Conservation (phyloP, 768 basidiomycete species). For the Saitozyma sp. region DNA sequence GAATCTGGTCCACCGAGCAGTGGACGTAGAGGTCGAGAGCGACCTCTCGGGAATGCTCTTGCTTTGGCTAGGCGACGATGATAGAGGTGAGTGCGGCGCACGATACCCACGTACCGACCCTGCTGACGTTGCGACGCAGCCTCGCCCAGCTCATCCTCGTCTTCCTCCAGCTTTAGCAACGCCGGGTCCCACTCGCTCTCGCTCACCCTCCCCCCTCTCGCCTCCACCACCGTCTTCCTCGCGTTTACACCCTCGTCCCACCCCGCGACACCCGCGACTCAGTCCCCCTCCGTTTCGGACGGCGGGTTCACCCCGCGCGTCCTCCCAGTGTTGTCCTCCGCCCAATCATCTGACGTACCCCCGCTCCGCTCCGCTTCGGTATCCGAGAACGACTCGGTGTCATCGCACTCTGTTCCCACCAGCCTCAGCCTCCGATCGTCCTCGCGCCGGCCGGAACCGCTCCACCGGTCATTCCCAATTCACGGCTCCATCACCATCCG, state of each 20-base stretch:
- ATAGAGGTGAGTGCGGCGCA: conserved; percentile 25
- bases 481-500: conserved; percentile 41
- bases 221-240: conserved; percentile 31
- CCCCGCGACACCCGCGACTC: conserved; percentile 9
- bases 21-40: conserved; percentile 31
- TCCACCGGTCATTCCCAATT: conserved; percentile 39
- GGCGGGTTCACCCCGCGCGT: conserved; percentile 37
- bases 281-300: conserved; percentile 9
- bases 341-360: conserved; percentile 25
- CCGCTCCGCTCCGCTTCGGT: conserved; percentile 7
- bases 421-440: conserved; percentile 7
- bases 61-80: conserved; percentile 42
- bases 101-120: not conserved
- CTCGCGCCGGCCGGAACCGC: conserved; percentile 22
- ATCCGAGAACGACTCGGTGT: conserved; percentile 21
- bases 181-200: conserved; percentile 18
- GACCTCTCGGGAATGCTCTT: conserved; percentile 31
- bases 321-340: conserved; percentile 23
- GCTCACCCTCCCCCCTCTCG: conserved; percentile 19
- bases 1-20: conserved; percentile 20
- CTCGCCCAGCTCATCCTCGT: conserved; percentile 22
- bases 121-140: conserved; percentile 19
- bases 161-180: conserved; percentile 17
- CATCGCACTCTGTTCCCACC: conserved; percentile 21
- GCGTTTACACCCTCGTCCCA: conserved; percentile 33